These are phyloP conservation scores for Euptelea pleiosperma DNA, from an alignment of 164 flowering plant genomes.

Conservation along the genomic window DNA sequence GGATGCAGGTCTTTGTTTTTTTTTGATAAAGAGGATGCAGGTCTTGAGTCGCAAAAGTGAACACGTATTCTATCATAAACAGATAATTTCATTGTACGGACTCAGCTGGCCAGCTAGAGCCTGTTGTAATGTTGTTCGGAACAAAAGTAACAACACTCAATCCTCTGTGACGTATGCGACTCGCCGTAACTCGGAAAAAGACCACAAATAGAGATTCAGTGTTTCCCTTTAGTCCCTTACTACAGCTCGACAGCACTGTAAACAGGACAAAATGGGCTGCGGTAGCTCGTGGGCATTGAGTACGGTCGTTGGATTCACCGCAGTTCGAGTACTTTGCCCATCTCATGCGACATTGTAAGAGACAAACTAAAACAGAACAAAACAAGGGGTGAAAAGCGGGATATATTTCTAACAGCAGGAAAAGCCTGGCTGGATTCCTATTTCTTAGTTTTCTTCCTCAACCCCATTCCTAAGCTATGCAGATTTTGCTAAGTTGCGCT, in stretches of 20 bases:
- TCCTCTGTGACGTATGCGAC: conserved; percentile 2
- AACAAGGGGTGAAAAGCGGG: too few species aligned
- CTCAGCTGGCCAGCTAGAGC: conserved; percentile 7
- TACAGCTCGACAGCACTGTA: too few species aligned
- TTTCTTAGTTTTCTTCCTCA: not conserved
- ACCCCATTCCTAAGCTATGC: too few species aligned
- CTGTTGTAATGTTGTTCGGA: conserved; percentile 16
- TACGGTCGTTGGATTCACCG: conserved; percentile 5
- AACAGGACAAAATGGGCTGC: not conserved
- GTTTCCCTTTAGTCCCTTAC: too few species aligned
- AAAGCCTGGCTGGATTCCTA: not conserved
- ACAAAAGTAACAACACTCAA: not conserved
- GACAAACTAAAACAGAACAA: not conserved
- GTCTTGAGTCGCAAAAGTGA: conserved; percentile 2
- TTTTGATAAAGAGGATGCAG: not conserved
- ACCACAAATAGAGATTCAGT: too few species aligned
- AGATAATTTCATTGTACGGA: conserved; percentile 17
- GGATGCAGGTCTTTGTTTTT: too few species aligned
- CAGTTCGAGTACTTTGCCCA: not conserved
- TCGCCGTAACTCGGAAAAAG: not conserved
- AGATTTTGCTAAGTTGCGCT: too few species aligned
- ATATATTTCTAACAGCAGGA: too few species aligned
- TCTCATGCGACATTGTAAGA: not conserved
- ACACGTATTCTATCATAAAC: too few species aligned
- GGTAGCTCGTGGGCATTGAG: not conserved